Evolutionary conservation across 176 grass and related monocot species (phyloP), one percentile per base, ranked within the genome.

Genomic region (Oropetium thomaeum): DNA sequence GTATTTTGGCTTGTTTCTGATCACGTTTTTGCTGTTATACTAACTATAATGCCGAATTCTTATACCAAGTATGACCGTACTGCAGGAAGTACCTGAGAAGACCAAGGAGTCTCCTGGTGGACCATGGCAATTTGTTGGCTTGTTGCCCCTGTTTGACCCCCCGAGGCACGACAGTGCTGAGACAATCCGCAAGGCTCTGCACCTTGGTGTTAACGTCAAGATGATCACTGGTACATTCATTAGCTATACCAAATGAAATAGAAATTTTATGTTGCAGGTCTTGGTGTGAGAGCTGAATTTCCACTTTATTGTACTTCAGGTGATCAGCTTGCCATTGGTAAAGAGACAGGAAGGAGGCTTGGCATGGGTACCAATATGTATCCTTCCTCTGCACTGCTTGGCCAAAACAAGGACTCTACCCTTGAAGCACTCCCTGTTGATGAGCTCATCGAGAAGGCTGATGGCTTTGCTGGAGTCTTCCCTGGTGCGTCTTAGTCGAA

Each of bases 331-430:
- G 92, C 96, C 10, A 99, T 99, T 82, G 96, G 87, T 20, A 99
- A 99, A 80, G 96, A 99, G 81, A 99, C 96, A 0, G 96, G 96
- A 57, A 79, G 96, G 73, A 99, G 96, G 69, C 96, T 99, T 71
- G 96, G 96, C 58, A 99, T 99, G 96, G 96, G 96, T 39, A 91
- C 91, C 48, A 99, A 99, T 89, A 99, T 99, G 96, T 96, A 99
- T 77, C 96, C 96, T 81, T 99, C 96, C 65, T 99, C 96, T 58
- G 54, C 96, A 16, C 70, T 99, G 69, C 91, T 99, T 15, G 96
- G 96, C 16, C 79, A 90, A 61, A 52, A 82, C 85, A 99, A 99
- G 82, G 96, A 99, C 19, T 60, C 83, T 35, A 74, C 96, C 0
- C 76, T 99, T 33, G 91, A 87, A 61, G 31, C 87, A 1, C 74